A percentile compares a stretch with the other conserved stretches of the same genome.
phyloP scores from a whole-genome alignment of 2,329 filamentous ascomycete genomes.

The Calcarisporium arbuscula region DNA sequence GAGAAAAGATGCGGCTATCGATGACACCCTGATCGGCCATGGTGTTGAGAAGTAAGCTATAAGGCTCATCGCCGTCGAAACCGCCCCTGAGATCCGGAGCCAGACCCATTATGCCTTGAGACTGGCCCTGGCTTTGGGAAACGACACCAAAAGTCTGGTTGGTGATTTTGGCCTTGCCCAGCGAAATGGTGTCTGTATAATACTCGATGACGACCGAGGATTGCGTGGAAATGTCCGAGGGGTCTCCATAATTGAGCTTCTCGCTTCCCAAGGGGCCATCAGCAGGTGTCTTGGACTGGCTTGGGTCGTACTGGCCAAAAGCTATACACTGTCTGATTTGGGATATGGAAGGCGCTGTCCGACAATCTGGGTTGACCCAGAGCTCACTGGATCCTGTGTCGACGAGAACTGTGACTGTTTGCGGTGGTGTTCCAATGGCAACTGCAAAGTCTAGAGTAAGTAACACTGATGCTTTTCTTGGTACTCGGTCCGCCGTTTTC shows the following conservation, averaged over 20 bases:
- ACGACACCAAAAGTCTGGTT: slow-evolving; percentile 47
- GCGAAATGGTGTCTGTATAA: slow-evolving; percentile 37
- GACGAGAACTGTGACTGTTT: slow-evolving; percentile 39
- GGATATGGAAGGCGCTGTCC: slow-evolving; percentile 25
- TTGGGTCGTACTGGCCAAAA: slow-evolving; percentile 39
- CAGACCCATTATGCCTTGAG: slow-evolving; percentile 46
- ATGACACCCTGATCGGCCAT: slow-evolving; percentile 41
- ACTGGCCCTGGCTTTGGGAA: slow-evolving; percentile 36
- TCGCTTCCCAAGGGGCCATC: slow-evolving; percentile 29
- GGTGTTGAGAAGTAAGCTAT: slow-evolving; percentile 48
- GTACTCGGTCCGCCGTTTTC: too few relatives aligned
- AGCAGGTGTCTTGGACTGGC: slow-evolving; percentile 31
- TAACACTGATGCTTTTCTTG: too few relatives aligned
- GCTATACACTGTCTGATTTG: slow-evolving; percentile 30
- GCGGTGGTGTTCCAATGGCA: slow-evolving; percentile 34
- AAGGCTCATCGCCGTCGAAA: slow-evolving; percentile 30
- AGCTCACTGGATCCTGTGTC: slow-evolving; percentile 49
- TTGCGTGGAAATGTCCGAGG: slow-evolving; percentile 25
- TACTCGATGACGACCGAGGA: slow-evolving; percentile 37
- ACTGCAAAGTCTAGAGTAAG: too few relatives aligned
- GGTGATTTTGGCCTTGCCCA: slow-evolving; percentile 34
- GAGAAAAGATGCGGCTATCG: slow-evolving; percentile 41
- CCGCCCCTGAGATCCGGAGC: slow-evolving; percentile 35
- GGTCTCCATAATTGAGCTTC: slow-evolving; percentile 34
- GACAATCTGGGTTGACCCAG: slow-evolving; percentile 48